phyloP scores from a whole-genome alignment of 257 asterid species.

The Verbena officinalis region DNA sequence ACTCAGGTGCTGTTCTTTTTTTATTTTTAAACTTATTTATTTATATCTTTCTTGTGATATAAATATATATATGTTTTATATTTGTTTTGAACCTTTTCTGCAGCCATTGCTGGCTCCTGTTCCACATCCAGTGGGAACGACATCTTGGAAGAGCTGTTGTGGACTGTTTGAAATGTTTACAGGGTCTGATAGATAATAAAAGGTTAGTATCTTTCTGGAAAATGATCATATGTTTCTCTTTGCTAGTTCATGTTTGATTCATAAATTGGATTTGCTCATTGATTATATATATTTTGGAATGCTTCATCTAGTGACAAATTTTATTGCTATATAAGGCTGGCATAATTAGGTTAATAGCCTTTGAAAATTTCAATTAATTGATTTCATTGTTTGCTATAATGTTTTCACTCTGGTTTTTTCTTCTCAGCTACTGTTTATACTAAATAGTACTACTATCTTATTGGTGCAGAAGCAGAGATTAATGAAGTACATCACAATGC shows the following conservation, averaged over 20 bases:
- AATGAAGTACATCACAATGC: slow-evolving; percentile 11
- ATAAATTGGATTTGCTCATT: background rate
- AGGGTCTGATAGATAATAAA: slow-evolving; percentile 52
- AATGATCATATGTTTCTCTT: background rate
- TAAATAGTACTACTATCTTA: slow-evolving; percentile 16
- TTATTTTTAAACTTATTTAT: background rate
- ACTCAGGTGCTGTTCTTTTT: slow-evolving; percentile 38
- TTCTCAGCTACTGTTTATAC: background rate
- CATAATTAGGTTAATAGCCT: too few relatives aligned
- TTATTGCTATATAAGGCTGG: too few relatives aligned
- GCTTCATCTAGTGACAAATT: too few relatives aligned
- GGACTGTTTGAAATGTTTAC: slow-evolving; percentile 65
- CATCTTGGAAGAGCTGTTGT: slow-evolving; percentile 79
- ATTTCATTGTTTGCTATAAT: too few relatives aligned
- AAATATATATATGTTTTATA: background rate
- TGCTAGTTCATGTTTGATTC: background rate
- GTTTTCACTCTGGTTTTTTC: background rate
- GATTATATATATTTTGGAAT: background rate
- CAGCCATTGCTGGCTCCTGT: slow-evolving; percentile 45
- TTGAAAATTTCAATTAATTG: too few relatives aligned
- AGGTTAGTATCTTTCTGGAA: slow-evolving; percentile 25
- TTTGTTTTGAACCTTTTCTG: slow-evolving; percentile 6
- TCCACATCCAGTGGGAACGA: slow-evolving; percentile 35
- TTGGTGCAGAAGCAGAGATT: slow-evolving; percentile 33
- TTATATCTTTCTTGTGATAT: background rate